Base-by-base conservation (phyloP, 257 asterid species). In the Solanum etuberosum region DNA sequence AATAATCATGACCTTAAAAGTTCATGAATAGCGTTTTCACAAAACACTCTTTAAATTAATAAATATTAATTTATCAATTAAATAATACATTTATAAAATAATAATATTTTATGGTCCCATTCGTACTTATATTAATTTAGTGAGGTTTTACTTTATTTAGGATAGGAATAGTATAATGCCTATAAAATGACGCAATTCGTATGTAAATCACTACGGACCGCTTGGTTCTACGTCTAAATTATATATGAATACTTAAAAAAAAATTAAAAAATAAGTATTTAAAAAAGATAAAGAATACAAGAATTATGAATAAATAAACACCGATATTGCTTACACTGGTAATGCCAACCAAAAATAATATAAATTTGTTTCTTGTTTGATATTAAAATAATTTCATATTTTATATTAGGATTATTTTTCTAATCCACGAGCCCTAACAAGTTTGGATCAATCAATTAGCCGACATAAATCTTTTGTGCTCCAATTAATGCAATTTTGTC, bases 381-480 rank as follows among this genome's bases (percentile, higher is more conserved):
- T 6, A 29, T 7, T 29, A 71, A 71, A 32, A 20, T 9, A 11
- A 38, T 38, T 21, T 40, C 11, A 14, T 4, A 38, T 74, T 74
- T 37, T 10, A 35, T 73, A 38, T 37, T 38, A 74, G 23, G 6
- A 12, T 76, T 23, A 37, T n/a, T 74, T 38, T 35, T 37, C 4
- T 11, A 37, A 76, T 76, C 35, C 59, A 76, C 83, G 34, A 38
- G 46, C 23, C 83, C 83, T 13, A 38, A 13, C 35, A 38, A 76
- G 35, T 76, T 42, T 40, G 31, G 59, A n/a, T 76, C 83, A 23
- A 38, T 76, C 83, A 76, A 71, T 34, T 71, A 71, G 13, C 38
- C 38, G 63, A 78, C 63, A 65, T 67, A 34, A 43, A 72, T 37
- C 74, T 48, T 83, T 87, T 87, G 89, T 72, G 77, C 81, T 88